Percentiles rank a stretch among this genome's conserved stretches.
These are phyloP conservation scores for Rhypophila decipiens DNA, from an alignment of 495 filamentous ascomycete species.

Conservation along the genomic window DNA sequence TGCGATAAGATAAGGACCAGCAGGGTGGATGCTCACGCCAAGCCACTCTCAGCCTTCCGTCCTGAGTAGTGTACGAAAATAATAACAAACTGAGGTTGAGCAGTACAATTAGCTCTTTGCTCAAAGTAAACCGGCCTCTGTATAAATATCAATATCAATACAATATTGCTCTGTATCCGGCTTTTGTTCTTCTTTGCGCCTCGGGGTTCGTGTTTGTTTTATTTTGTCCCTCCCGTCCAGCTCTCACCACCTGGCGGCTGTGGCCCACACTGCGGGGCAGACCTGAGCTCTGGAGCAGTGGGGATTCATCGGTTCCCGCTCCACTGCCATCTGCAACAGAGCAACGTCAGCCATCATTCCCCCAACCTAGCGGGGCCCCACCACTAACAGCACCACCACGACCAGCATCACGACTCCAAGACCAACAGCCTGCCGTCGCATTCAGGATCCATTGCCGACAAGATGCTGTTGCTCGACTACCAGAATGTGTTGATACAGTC, in stretches of 20 bases:
- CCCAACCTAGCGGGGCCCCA: constrained; percentile 9
- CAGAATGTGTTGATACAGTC: constrained; percentile 97
- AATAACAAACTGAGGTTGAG: too few relatives aligned
- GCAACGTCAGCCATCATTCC: constrained; percentile 23
- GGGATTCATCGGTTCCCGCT: not conserved
- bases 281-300: not conserved
- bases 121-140: too few relatives aligned
- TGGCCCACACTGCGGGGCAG: constrained; percentile 11
- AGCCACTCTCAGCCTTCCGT: too few relatives aligned
- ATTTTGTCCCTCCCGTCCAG: too few relatives aligned
- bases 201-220: too few relatives aligned
- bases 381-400: constrained; percentile 8
- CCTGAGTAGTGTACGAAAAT: too few relatives aligned
- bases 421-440: not conserved
- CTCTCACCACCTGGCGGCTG: too few relatives aligned
- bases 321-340: constrained; percentile 1
- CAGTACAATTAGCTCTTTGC: too few relatives aligned
- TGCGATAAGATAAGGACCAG: constrained; percentile 29
- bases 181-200: too few relatives aligned
- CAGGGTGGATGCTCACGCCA: too few relatives aligned
- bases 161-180: too few relatives aligned
- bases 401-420: constrained; percentile 7
- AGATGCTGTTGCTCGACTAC: constrained; percentile 96
- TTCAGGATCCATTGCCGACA: constrained; percentile 19
- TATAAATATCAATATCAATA: too few relatives aligned